Evolutionary conservation across 768 basidiomycete species (phyloP), one percentile per base, ranked within the genome.

Genomic region (Leucosporidium scottii): DNA sequence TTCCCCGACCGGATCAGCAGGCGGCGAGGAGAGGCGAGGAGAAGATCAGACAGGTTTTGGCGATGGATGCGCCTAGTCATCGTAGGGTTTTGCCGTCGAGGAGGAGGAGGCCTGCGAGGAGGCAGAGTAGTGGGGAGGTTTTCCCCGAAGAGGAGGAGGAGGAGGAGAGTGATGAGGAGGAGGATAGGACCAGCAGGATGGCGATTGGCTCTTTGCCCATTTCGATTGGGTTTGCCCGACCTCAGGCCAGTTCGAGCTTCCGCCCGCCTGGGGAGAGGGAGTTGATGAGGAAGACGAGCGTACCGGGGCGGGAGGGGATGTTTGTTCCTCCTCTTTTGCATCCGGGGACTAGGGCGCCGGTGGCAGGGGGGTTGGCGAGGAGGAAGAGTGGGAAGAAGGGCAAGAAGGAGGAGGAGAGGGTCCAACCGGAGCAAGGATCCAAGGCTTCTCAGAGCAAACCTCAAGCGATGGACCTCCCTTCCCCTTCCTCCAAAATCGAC

Each of bases 51-150:
- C 61, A 69, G 30, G 63, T 67, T 3, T 61, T 69, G 48, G 72
- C 68, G 3, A 65, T 70, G 50, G 72, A 73, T 36, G 66, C 66
- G 6, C 72, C 72, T 4, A 39, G 30, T 15, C 72, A 73, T 27
- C 65, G 72, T 3, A 36, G 56, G 15, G 58, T 55, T 9, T 25
- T 61, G 30, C 60, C 66, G n/a, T 31, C 28, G 28, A 1, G 20
- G 47, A 48, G 8, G 50, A 13, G 9, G 49, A 30, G 39, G 34
- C 23, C 12, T 30, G 15, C 55, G 63, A 55, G 4, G 48, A 49
- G 59, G 59, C 49, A 27, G 60, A 36, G 23, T 5, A 50, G 27
- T 28, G n/a, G n/a, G n/a, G n/a, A n/a, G n/a, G n/a, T n/a, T n/a
- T n/a, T n/a, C n/a, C n/a, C n/a, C n/a, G n/a, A n/a, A 23, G 60